Percentiles rank a stretch among this genome's conserved stretches.
These are phyloP conservation scores for Mucor sp. DNA, from an alignment of 371 early-diverging fungal genomes.

Conservation along the genomic window DNA sequence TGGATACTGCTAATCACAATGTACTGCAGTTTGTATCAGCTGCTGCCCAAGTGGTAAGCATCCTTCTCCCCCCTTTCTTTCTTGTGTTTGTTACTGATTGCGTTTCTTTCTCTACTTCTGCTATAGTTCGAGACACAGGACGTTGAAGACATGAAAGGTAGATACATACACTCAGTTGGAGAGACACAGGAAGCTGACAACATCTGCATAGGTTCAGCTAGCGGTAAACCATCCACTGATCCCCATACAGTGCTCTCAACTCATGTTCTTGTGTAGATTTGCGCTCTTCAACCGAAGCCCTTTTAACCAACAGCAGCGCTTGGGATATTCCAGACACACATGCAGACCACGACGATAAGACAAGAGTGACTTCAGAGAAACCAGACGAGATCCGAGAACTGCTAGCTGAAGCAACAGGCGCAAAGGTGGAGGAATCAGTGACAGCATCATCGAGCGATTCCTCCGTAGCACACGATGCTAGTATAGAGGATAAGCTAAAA, in stretches of 20 bases:
- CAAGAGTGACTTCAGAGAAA: conserved; percentile 3
- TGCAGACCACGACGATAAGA: background rate
- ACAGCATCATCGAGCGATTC: background rate
- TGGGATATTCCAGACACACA: conserved; percentile 21
- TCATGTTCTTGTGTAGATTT: conserved; percentile 15
- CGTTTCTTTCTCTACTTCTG: background rate
- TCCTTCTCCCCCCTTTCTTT: conserved; percentile 58
- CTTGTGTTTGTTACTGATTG: conserved; percentile 73
- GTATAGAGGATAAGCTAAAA: conserved; percentile 59
- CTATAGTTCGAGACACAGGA: conserved; percentile 30
- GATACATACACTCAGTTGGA: background rate
- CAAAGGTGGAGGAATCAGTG: conserved; percentile 15
- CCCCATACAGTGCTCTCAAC: background rate
- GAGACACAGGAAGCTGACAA: background rate
- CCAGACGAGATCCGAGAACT: conserved; percentile 30
- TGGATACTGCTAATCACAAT: conserved; percentile 44
- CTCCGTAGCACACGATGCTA: conserved; percentile 1
- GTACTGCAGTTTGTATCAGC: conserved; percentile 54
- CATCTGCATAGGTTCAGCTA: conserved; percentile 5
- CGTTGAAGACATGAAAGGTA: conserved; percentile 22
- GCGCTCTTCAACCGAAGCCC: conserved; percentile 11
- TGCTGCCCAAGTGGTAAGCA: conserved; percentile 51
- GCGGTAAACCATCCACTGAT: conserved; percentile 11
- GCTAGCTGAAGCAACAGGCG: conserved; percentile 47
- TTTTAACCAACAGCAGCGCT: conserved; percentile 1